Evolutionary conservation across 164 flowering plant genomes (phyloP), one percentile per base, ranked within the genome.

Genomic region (Magnolia changhungtana): DNA sequence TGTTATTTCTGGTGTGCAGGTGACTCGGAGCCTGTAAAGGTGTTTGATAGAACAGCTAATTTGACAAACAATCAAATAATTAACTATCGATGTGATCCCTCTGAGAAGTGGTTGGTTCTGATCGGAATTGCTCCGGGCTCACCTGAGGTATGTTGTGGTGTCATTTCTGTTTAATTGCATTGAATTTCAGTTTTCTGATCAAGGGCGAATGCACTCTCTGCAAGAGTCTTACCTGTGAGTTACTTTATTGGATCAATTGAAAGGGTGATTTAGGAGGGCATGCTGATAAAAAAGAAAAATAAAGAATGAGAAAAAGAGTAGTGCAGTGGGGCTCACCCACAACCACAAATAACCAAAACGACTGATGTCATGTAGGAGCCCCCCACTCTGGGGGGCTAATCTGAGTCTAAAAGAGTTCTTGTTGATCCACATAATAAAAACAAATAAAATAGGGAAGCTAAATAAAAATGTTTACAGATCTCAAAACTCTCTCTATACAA

Each of bases 61-160:
- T 75, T 96, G 84, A 81, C 84, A 11, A 96, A 82, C 82, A 96
- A 94, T 82, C 99, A 96, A 82, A 93, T 96, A 65, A 95, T 96
- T 51, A 94, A 96, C 81, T 96, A 96, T 76, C 87, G 89, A 20
- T 92, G 98, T 78, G 98, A 95, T 80, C 98, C 98, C 64, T 74
- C 91, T 63, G 99, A 95, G 72, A 96, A 94, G 83, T 96, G 99
- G 99, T 81, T 96, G 86, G 98, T 96, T 66, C 83, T 96, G 86
- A 92, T 96, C 72, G 99, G 99, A 71, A 96, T 96, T 55, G 98
- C 99, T 79, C 98, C 99, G 73, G 99, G 98, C 58, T 83, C 98
- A 20, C 86, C 94, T 59, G 99, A 96, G 98, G 99, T 93, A 86
- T 70, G 80, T 78, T 8, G 64, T 63, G 50, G 8, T 24, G 75